Conservation (phyloP, 148 eudicot genomes). For the Bassia scoparia region DNA sequence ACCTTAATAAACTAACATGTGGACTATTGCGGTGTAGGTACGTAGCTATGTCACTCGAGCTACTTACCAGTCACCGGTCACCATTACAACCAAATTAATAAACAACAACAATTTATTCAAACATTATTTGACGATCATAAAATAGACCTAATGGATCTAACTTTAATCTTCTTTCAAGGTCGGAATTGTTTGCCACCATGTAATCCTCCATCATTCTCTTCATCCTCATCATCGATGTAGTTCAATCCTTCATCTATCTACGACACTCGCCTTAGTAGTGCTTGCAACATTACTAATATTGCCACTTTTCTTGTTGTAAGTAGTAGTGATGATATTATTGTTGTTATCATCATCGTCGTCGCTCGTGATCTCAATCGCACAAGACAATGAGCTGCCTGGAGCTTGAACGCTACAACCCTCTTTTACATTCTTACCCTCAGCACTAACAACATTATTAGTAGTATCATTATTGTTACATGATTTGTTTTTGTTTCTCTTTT, state of each 20-base stretch:
- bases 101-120: too few species aligned
- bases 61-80: too few species aligned
- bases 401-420: too few species aligned
- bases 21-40: too few species aligned
- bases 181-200: slow-evolving; percentile 18
- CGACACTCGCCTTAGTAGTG: background rate
- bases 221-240: slow-evolving; percentile 27
- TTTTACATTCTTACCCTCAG: background rate
- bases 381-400: background rate
- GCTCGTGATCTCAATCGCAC: background rate
- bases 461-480: background rate
- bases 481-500: slow-evolving; percentile 14
- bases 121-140: slow-evolving; percentile 23
- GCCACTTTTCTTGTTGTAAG: background rate
- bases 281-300: background rate
- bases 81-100: too few species aligned
- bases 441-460: background rate
- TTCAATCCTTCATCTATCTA: slow-evolving; percentile 1
- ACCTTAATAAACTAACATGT: too few species aligned
- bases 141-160: slow-evolving; percentile 52
- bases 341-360: background rate
- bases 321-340: background rate
- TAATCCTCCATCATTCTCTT: background rate
- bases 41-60: too few species aligned
- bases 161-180: slow-evolving; percentile 48